Evolutionary conservation across 129 eudicot genomes (phyloP).

Genomic region (Dittrichia graveolens): DNA sequence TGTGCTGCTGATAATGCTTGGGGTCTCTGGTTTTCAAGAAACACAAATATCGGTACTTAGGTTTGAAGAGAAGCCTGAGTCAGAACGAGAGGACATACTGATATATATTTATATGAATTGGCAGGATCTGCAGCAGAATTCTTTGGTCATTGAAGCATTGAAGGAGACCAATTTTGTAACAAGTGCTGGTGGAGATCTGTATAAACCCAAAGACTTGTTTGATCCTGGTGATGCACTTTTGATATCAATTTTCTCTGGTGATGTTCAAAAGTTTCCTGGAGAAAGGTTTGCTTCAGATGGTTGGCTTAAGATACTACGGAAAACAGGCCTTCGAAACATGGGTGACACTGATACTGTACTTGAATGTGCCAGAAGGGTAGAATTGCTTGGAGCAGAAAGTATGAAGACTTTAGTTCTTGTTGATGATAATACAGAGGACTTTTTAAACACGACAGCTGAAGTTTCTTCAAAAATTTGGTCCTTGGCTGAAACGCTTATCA

Average conservation of each 20-base stretch:
- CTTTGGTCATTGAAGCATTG: neutral
- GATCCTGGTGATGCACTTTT: neutral
- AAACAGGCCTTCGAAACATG: neutral
- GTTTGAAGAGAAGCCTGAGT: neutral
- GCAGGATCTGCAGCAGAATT: neutral
- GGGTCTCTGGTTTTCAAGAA: neutral
- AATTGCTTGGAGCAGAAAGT: neutral
- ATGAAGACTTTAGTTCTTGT: neutral
- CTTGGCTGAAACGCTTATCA: neutral
- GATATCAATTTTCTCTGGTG: neutral
- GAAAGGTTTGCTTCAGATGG: neutral
- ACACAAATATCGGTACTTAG: neutral
- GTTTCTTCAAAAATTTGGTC: neutral
- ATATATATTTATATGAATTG: neutral
- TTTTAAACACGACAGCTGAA: neutral
- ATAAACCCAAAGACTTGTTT: slow-evolving; percentile 1
- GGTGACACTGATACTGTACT: neutral
- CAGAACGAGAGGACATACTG: neutral
- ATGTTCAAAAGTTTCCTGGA: neutral
- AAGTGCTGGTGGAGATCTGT: neutral
- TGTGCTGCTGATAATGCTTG: neutral
- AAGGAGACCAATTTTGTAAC: neutral
- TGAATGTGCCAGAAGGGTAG: slow-evolving; percentile 4
- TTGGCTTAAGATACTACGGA: neutral
- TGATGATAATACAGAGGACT: neutral